A percentile compares a stretch with the other conserved stretches of the same genome.
Evolutionary conservation across 2,329 filamentous ascomycete species (phyloP).

Genomic region (Diplodia intermedia): DNA sequence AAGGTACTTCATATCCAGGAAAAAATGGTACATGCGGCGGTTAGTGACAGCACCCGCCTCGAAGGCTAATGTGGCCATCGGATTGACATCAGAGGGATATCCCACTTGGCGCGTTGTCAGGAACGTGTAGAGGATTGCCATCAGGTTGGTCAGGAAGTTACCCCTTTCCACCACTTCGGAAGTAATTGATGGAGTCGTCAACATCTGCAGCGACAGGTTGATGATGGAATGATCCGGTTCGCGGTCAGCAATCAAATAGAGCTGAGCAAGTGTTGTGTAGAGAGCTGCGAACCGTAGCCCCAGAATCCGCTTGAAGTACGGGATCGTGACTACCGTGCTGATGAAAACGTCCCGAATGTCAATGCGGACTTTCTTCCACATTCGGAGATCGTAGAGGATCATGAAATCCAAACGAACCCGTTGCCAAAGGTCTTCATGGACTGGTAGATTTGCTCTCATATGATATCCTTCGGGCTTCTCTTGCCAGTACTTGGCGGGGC

Average conservation of each 20-base stretch:
- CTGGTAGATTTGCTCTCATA: constrained; percentile 66
- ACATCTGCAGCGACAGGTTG: constrained; percentile 93
- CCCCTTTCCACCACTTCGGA: constrained; percentile 93
- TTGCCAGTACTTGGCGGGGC: constrained; percentile 83
- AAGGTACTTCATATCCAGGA: constrained; percentile 89
- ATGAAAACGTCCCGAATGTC: constrained; percentile 94
- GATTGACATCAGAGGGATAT: constrained; percentile 87
- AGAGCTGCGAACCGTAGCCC: constrained; percentile 92
- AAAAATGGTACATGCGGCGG: constrained; percentile 96
- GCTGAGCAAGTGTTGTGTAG: constrained; percentile 90
- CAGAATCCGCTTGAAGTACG: constrained; percentile 92
- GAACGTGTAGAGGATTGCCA: constrained; percentile 98
- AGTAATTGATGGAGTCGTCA: constrained; percentile 96
- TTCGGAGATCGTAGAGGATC: constrained; percentile 88
- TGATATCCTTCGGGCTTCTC: constrained; percentile 77
- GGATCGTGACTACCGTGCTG: constrained; percentile 92
- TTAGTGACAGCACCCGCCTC: constrained; percentile 96
- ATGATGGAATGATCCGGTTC: constrained; percentile 99
- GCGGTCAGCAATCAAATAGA: constrained; percentile 93
- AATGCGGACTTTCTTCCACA: constrained; percentile 96
- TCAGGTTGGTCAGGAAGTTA: constrained; percentile 92
- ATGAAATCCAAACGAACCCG: constrained; percentile 92
- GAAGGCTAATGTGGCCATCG: constrained; percentile 85
- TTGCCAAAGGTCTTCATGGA: constrained; percentile 86
- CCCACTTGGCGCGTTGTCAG: constrained; percentile 94